Evolutionary conservation across 345 rosid species (phyloP), one percentile per base, ranked within the genome.

Genomic region (Linum usitatissimum): DNA sequence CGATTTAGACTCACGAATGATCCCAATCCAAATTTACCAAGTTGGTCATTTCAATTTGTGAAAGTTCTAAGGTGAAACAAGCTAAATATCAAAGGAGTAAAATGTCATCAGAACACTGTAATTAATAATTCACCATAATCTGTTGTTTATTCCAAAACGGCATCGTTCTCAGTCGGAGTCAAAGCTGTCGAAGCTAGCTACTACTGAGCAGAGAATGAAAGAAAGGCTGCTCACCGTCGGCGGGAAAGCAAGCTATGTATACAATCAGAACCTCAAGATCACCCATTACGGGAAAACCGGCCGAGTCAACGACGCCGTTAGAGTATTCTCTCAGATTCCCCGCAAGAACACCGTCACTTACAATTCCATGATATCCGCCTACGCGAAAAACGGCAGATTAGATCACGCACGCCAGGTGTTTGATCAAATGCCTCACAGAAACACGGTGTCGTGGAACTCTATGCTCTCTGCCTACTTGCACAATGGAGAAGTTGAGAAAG

Each of bases 291-390:
- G 73, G 1, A 75, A 57, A 56, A 68, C 62, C 9, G 82, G 78
- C 23, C 54, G 72, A 30, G 63, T 71, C 55, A 67, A 75, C 18
- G 82, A 75, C 23, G 84, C 84, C 12, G 9, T 70, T 61, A 54
- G 66, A 40, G 56, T 68, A 12, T 80, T 80, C 76, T 68, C 75
- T 6, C 53, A 36, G 18, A 80, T 80, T 77, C 10, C 66, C 31
- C 70, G 48, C 3, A 75, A 18, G 68, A 75, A 75, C 68, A 66
- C 66, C 0, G 79, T 77, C 12, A 70, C 84, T 0, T 77, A 75
- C 72, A 80, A 80, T 61, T 73, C 76, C 67, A 77, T 75, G 76
- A 61, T 77, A 45, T 80, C 78, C 9, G 81, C 55, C 0, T 66
- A 28, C 13, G 69, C 84, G 0, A 77, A 73, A 59, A 75, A 77